Evolutionary conservation across 176 grass and related monocot species (phyloP), one percentile per base, ranked within the genome.

Genomic region (Cymbopogon citratus): DNA sequence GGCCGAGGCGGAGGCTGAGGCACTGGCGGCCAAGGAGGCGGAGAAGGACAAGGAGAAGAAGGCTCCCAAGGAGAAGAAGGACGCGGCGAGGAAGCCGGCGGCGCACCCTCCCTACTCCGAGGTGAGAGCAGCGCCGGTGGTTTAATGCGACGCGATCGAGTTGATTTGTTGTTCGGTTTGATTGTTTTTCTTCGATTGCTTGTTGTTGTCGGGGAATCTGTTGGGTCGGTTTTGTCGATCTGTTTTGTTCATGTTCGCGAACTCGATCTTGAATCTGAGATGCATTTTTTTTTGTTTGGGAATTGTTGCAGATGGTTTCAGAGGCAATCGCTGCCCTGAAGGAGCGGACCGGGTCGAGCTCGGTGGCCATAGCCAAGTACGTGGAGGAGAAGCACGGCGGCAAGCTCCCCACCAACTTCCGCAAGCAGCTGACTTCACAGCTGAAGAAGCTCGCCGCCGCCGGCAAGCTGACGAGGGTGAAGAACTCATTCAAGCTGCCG

Each of bases 251-350:
- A 0, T 1, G 9, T 21, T 31, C n/a, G 21, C 9, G 33, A 41
- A 34, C 36, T 48, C 12, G 43, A 80, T 80, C 13, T 41, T 5
- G 24, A 66, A 35, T 79, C 69, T 78, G 43, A 54, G 23, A 16
- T 63, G 23, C 9, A 40, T 1, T 29, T 19, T 62, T 40, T 15
- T 33, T 33, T n/a, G n/a, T n/a, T 28, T 19, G 25, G 33, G 15
- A 2, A n/a, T 1, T 26, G 9, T 28, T 27, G 38, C 54, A 98
- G 95, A 98, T 98, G 92, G 71, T 98, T 24, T 6, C n/a, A 3
- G 95, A 93, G 84, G 95, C 95, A 1, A 95, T 98, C 33, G 40
- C 76, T n/a, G 28, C 90, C 5, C 66, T 98, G 40, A 98, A 98
- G 86, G 95, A 95, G 84, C 81, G 87, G 7, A 84, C 80, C 0